A percentile compares a stretch with the other conserved stretches of the same genome.
Conservation (phyloP, 2,329 filamentous ascomycete genomes). For the Fusarium euwallaceae region DNA sequence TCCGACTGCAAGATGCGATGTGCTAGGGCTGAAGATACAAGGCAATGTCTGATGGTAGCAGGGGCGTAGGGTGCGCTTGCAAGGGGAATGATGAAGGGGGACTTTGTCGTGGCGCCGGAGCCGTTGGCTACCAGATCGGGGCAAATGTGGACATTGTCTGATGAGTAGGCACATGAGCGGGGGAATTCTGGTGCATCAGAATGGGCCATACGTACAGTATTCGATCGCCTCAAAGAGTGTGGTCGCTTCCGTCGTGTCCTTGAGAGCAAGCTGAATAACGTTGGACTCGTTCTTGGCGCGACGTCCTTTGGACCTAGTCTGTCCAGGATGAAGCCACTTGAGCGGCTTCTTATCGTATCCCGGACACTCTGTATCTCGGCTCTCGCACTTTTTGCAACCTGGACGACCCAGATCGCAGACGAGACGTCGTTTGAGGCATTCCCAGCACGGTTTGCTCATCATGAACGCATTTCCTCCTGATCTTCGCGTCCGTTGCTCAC, state of each 20-base stretch:
- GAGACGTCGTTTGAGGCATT: conserved; percentile 34
- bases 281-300: conserved; percentile 22
- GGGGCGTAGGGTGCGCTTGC: conserved; percentile 7
- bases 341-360: conserved; percentile 41
- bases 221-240: conserved; percentile 14
- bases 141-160: conserved; percentile 36
- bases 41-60: conserved; percentile 16
- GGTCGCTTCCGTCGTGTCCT: background rate
- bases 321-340: conserved; percentile 37
- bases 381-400: conserved; percentile 26
- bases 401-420: conserved; percentile 36
- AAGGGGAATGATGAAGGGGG: conserved; percentile 22
- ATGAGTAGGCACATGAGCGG: background rate
- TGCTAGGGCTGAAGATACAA: conserved; percentile 25
- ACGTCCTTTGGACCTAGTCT: conserved; percentile 37
- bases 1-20: conserved; percentile 34
- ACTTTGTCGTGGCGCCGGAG: conserved; percentile 1
- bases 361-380: conserved; percentile 23
- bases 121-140: conserved; percentile 35
- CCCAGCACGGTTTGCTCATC: conserved; percentile 36
- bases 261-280: conserved; percentile 3
- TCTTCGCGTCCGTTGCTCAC: background rate
- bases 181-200: background rate
- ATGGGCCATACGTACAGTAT: conserved; percentile 14
- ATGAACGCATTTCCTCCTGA: background rate